These are phyloP conservation scores for Coemansia pectinata DNA, from an alignment of 192 early-diverging fungal species.

Conservation along the genomic window DNA sequence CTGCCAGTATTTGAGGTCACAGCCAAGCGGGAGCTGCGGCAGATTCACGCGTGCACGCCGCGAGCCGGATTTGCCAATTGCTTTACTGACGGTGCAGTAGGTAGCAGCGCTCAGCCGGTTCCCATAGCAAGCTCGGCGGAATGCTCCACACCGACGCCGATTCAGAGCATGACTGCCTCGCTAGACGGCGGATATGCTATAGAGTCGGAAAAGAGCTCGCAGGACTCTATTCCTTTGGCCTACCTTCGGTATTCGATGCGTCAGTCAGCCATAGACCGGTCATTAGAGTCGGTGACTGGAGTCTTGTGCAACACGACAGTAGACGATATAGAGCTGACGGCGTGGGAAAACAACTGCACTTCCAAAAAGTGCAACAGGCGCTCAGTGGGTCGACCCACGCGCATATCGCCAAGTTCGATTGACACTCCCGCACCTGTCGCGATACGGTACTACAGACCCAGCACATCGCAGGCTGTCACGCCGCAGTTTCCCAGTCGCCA, in stretches of 20 bases:
- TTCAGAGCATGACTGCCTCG: not conserved
- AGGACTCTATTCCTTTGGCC: slow-evolving; percentile 2
- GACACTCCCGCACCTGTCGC: slow-evolving; percentile 26
- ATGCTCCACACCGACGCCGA: slow-evolving; percentile 5
- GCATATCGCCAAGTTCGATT: slow-evolving; percentile 8
- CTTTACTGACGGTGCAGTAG: slow-evolving; percentile 13
- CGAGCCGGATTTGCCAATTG: slow-evolving; percentile 17
- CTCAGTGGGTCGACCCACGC: not conserved
- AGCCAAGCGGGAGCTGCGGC: slow-evolving; percentile 37
- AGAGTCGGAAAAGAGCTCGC: slow-evolving; percentile 27
- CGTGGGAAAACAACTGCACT: not conserved
- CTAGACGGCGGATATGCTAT: slow-evolving; percentile 19
- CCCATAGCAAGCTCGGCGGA: slow-evolving; percentile 1
- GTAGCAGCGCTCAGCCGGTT: slow-evolving; percentile 3
- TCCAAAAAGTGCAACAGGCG: not conserved
- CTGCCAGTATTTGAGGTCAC: slow-evolving; percentile 54
- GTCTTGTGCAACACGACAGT: not conserved
- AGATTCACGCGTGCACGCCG: slow-evolving; percentile 22
- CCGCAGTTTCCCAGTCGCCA: slow-evolving; percentile 9
- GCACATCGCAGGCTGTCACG: slow-evolving; percentile 18
- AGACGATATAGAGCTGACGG: slow-evolving; percentile 15
- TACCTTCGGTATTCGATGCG: slow-evolving; percentile 1
- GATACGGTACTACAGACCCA: slow-evolving; percentile 23
- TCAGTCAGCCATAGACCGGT: not conserved
- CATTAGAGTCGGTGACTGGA: not conserved